Conservation (phyloP, 352 stramenopile species). For the Pythium coloratum region DNA sequence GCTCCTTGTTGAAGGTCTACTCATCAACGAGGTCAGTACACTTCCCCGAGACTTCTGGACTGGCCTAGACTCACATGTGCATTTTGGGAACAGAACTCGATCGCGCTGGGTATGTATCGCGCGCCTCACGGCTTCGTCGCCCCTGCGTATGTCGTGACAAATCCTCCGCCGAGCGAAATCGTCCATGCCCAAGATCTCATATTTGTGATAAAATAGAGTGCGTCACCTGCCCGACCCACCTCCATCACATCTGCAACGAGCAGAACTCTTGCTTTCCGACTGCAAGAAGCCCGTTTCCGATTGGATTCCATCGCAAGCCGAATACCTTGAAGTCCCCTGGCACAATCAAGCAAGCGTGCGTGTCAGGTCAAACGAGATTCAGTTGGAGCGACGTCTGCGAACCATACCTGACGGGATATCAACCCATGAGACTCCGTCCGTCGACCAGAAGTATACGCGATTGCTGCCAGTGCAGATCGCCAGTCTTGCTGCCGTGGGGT, state of each 20-base stretch:
- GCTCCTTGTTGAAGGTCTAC: conserved; percentile 50
- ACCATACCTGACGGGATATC: conserved; percentile 49
- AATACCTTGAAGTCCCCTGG: conserved; percentile 69
- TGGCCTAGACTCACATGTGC: neutral
- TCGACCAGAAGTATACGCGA: conserved; percentile 73
- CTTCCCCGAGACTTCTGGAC: neutral
- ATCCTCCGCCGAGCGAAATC: conserved; percentile 57
- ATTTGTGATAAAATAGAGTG: conserved; percentile 62
- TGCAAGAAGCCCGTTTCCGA: conserved; percentile 47
- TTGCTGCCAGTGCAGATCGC: conserved; percentile 61
- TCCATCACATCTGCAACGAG: conserved; percentile 46
- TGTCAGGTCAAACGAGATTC: no score
- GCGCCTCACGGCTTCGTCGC: conserved; percentile 34
- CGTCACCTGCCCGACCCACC: neutral
- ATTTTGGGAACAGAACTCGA: conserved; percentile 37
- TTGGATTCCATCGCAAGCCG: conserved; percentile 64
- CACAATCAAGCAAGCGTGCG: neutral
- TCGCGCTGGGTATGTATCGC: conserved; percentile 63
- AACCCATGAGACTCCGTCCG: conserved; percentile 66
- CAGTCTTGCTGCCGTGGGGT: conserved; percentile 45
- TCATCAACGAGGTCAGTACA: conserved; percentile 53
- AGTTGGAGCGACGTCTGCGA: no score
- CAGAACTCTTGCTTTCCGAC: conserved; percentile 75
- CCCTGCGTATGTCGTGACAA: conserved; percentile 64
- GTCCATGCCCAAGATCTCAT: conserved; percentile 60